Percentiles rank a stretch among this genome's conserved stretches.
phyloP scores from a whole-genome alignment of 2,329 filamentous ascomycete genomes.

The Monilinia aucupariae region DNA sequence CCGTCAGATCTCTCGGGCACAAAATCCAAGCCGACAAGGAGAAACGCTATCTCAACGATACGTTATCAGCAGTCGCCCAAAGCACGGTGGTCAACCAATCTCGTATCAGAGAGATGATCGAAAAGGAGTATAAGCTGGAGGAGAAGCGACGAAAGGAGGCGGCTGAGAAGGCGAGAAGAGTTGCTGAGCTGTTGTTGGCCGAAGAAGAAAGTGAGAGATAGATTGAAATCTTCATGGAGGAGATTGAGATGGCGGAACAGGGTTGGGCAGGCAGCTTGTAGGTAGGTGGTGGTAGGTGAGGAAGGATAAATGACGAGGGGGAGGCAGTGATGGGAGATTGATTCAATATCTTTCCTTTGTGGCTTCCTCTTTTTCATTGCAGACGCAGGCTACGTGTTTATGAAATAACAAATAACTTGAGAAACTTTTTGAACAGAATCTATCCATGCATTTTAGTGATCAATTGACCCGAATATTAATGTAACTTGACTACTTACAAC shows the following conservation, averaged over 20 bases:
- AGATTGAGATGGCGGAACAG: background rate
- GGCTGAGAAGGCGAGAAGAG: too few species aligned
- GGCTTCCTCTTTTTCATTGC: background rate
- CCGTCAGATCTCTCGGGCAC: background rate
- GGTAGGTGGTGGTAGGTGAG: background rate
- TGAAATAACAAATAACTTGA: background rate
- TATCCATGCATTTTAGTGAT: background rate
- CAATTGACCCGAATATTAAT: background rate
- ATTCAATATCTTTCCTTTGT: background rate
- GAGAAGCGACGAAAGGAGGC: too few species aligned
- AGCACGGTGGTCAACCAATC: too few species aligned
- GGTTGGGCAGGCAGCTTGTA: too few species aligned
- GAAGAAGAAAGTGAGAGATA: too few species aligned
- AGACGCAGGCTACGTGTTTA: background rate
- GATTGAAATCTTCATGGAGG: background rate
- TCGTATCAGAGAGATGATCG: background rate
- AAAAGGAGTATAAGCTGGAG: background rate
- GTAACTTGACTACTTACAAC: background rate
- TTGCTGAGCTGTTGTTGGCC: too few species aligned
- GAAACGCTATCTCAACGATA: too few species aligned
- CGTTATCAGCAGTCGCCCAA: too few species aligned
- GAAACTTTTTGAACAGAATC: background rate
- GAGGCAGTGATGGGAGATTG: background rate
- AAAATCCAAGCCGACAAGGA: background rate
- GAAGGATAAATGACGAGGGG: background rate